Conservation (phyloP, 2,329 filamentous ascomycete genomes). For the Diaporthe destruens region DNA sequence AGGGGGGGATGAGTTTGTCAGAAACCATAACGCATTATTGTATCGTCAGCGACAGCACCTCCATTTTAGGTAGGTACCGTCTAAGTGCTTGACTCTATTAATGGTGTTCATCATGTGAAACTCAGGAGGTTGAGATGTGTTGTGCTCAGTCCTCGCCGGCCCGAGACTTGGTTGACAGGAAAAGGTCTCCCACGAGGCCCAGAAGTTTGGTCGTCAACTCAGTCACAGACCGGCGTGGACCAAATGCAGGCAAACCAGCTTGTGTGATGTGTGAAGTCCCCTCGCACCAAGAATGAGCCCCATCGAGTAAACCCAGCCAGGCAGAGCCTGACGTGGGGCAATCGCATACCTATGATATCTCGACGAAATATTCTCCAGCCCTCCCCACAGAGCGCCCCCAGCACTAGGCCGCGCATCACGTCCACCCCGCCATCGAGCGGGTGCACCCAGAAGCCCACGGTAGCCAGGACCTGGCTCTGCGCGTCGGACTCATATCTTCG, state of each 20-base stretch:
- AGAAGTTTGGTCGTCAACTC: slow-evolving; percentile 54
- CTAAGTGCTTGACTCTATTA: slow-evolving; percentile 99
- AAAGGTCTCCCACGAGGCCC: slow-evolving; percentile 55
- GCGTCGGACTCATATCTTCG: slow-evolving; percentile 90
- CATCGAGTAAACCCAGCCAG: slow-evolving; percentile 91
- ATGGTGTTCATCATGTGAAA: slow-evolving; percentile 90
- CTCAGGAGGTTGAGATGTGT: slow-evolving; percentile 53
- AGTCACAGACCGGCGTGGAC: slow-evolving; percentile 68
- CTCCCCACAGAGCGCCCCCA: slow-evolving; percentile 60
- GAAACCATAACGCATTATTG: slow-evolving; percentile 56
- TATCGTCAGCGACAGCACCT: slow-evolving; percentile 61
- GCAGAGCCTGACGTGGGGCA: slow-evolving; percentile 64
- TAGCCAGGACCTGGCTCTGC: slow-evolving; percentile 47
- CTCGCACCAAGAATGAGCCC: slow-evolving; percentile 99
- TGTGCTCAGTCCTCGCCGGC: not conserved
- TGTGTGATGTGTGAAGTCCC: slow-evolving; percentile 65
- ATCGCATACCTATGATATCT: slow-evolving; percentile 99
- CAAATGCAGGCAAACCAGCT: slow-evolving; percentile 52
- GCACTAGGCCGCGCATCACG: slow-evolving; percentile 52
- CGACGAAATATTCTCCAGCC: slow-evolving; percentile 82
- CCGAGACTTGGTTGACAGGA: slow-evolving; percentile 46
- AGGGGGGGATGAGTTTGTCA: slow-evolving; percentile 49
- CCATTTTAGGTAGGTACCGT: slow-evolving; percentile 54
- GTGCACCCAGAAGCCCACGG: slow-evolving; percentile 44
- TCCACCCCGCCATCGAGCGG: slow-evolving; percentile 57